Evolutionary conservation across 257 asterid genomes (phyloP), one percentile per base, ranked within the genome.

Genomic region (Capsicum baccatum): DNA sequence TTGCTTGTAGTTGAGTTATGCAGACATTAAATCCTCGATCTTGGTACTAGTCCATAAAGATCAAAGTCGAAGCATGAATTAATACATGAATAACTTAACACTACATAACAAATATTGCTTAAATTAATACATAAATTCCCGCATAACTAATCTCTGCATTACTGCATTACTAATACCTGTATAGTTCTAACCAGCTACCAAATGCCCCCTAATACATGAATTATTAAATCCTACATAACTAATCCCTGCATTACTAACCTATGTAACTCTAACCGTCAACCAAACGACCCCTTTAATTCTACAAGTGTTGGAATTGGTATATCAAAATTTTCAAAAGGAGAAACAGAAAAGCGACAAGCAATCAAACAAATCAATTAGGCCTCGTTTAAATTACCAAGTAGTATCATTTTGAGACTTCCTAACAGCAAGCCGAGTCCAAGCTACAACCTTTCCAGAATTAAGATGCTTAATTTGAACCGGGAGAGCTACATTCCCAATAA

Each of bases 381-480:
- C 21, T 2, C 1, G 37, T 60, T 55, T 15, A 35, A 48, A 9
- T 62, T 89, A 93, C 98, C 98, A 94, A 84, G 73, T 9, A 2
- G 98, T 94, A 26, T 95, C 98, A 15, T 88, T 94, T 82, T 89
- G 97, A 19, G 98, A 91, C 86, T 92, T 94, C 94, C 91, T 95
- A 6, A 95, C 97, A 70, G 98, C 97, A 19, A 94, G 92, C 57
- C 98, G 95, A 16, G 98, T 86, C 97, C 95, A 94, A 37, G 94
- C 98, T 5, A 95, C 79, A 14, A 86, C 86, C 87, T 95, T 95
- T 8, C 98, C 98, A 44, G 98, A 93, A 83, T 88, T 86, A 62
- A 95, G 91, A 80, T 91, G 92, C 85, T 94, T 92, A 84, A 92
- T 89, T 89, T 94, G 95, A 21, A 95, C 92, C 0, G 98, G 97